Evolutionary conservation across 2,329 filamentous ascomycete species (phyloP), one percentile per base, ranked within the genome.

Genomic region (Zasmidium angulare): DNA sequence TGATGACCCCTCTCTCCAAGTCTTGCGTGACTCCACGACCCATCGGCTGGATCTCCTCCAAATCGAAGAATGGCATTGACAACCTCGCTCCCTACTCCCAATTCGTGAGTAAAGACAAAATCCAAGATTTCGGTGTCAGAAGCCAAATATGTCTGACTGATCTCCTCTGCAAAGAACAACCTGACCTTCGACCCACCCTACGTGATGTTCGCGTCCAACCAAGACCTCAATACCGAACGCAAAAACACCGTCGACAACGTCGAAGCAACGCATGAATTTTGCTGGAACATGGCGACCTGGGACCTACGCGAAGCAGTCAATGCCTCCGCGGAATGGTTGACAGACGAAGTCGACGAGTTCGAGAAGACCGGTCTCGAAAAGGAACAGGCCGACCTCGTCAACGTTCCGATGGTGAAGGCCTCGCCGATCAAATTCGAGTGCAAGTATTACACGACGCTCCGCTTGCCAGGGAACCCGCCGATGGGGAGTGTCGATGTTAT

Each of bases 41-140:
- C 21, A 86, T 87, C 53, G 85, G 84, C 63, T 87, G 84, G 84
- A 86, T 87, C 66, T 84, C 80, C 21, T 85, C 84, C 0, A 75
- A 79, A 59, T 81, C 79, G n/a, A 68, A 71, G 17, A 63, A 70
- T 6, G 79, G 80, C 59, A 68, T 73, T 51, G 75, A 82, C 68
- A 86, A 86, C 64, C 78, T 87, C 1, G 84, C 84, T 0, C 84
- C 84, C 10, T 87, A 84, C 72, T 81, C 76, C 0, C 84, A 87
- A 71, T 87, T 87, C 77, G 26, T 29, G 26, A 29, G 26, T 29
- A 29, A 29, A 29, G n/a, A n/a, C n/a, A n/a, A n/a, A n/a, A n/a
- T n/a, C n/a, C n/a, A n/a, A n/a, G n/a, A n/a, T n/a, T n/a, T n/a
- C n/a, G n/a, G n/a, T n/a, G n/a, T n/a, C n/a, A n/a, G n/a, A n/a